Evolutionary conservation across 2,329 filamentous ascomycete genomes (phyloP), one percentile per base, ranked within the genome.

Genomic region (Verticillium dahliae): DNA sequence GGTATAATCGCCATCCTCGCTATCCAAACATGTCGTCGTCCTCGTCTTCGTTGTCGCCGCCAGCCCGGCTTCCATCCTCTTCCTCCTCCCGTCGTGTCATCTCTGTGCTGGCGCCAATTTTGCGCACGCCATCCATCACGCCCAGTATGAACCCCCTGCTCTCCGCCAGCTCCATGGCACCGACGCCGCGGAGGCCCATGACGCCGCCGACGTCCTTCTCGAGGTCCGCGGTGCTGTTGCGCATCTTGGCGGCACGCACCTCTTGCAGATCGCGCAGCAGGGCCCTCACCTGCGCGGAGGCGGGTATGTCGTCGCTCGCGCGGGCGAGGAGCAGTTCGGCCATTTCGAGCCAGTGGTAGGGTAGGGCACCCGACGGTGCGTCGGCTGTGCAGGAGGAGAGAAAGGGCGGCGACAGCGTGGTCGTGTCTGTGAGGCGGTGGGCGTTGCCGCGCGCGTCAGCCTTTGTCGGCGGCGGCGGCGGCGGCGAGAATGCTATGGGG

Each of bases 281-380:
- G 33, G 89, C 84, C 6, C 93, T 81, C 7, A 96, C 88, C 66
- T 88, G 85, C 66, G 92, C 88, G 2, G 90, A 82, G 0, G 89
- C 85, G 69, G 70, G 83, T 58, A 98, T 84, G 73, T 97, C 93
- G 73, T 97, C 93, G 33, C 85, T 83, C 4, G 93, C 93, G 61
- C 91, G 89, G 56, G 93, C 90, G 2, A 99, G 84, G 56, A 99
- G 80, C 72, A 96, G 87, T 75, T 97, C 92, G 18, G 90, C 89
- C 9, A 98, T 78, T 76, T 98, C 95, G 52, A 96, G 84, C 93
- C 94, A 99, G 78, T 98, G 94, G 72, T 96, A 98, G 0, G 95
- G 95, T 37, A 99, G 79, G 14, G 88, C 85, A 50, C 87, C 86
- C 0, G 86, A 77, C 9, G 88, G 86, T 1, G 89, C 85, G 56